Percentiles rank a stretch among this genome's conserved stretches.
Conservation (phyloP, 148 eudicot species). For the Spergularia marina region DNA sequence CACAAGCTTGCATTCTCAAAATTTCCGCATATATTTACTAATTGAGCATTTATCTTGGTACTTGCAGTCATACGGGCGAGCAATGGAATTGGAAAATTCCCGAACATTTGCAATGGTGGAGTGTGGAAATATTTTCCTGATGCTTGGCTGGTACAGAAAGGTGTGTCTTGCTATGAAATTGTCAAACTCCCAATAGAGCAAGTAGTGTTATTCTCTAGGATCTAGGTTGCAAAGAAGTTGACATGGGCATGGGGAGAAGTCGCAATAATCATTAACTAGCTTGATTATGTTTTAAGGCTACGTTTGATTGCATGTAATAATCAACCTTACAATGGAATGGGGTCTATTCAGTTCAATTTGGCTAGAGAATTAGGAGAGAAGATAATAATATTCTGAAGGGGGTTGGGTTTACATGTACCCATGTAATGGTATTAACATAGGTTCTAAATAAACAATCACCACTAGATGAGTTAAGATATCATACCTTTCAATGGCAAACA, state of each 20-base stretch:
- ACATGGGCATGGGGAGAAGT: not conserved
- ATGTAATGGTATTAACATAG: no score
- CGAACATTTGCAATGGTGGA: constrained; percentile 81
- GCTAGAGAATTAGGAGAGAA: no score
- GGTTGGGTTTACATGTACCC: no score
- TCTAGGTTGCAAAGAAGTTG: not conserved
- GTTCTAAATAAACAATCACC: no score
- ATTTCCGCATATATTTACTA: constrained; percentile 1
- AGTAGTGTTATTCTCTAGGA: not conserved
- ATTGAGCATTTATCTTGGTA: constrained; percentile 2
- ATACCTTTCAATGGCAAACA: no score
- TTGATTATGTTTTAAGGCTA: no score
- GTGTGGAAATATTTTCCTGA: constrained; percentile 81
- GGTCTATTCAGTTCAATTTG: no score
- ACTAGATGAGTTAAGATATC: no score
- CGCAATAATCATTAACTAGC: no score
- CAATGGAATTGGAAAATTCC: constrained; percentile 82
- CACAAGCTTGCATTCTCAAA: constrained; percentile 1
- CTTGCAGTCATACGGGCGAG: constrained; percentile 83
- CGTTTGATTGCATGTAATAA: no score
- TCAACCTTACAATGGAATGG: no score
- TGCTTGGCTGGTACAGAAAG: constrained; percentile 89
- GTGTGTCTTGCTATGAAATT: constrained; percentile 28
- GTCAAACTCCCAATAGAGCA: not conserved
- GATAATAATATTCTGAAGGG: no score